Base-by-base conservation (phyloP, 148 eudicot species). In the Silene latifolia region DNA sequence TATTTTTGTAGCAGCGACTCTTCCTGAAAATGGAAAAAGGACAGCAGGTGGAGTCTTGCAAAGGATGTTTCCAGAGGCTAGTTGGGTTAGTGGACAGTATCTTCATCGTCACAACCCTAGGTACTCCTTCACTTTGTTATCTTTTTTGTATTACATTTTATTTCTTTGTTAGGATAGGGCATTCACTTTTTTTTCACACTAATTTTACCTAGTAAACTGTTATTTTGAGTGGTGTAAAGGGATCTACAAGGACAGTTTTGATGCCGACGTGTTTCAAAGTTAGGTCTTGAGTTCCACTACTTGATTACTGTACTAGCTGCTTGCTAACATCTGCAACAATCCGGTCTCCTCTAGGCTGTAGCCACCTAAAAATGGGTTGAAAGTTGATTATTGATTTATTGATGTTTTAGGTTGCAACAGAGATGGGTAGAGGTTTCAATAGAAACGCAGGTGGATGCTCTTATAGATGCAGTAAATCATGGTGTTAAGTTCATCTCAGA, bases 1-100 rank as follows among this genome's bases (percentile, higher is more conserved):
- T 83, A 82, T 94, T 39, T 94, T 94, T 80, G 92, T 91, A 70
- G 97, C 93, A 62, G 98, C 98, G 20, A 94, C 98, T 3, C 98
- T 94, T 83, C 98, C 98, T 53, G 83, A 74, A 66, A 94, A 94
- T 73, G 97, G 98, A 67, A 94, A 90, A 85, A 79, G 76, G 80
- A 91, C 98, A 68, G 97, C 96, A 67, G 97, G 98, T 42, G 97
- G 96, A 42, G 83, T 86, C 59, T 81, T 94, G 83, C 90, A 94
- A 74, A 78, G 88, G 74, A 83, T 89, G 88, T 94, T 90, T 78
- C 96, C 93, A 0, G 97, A 86, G 70, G 97, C 93, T 81, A 83
- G 74, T 44, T 94, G 97, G 97, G 89, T 94, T 79, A 91, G 86
- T 74, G 97, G 98, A 69, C 84, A 85, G 74, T 91, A 88, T 83